Evolutionary conservation across 2,329 filamentous ascomycete genomes (phyloP), one percentile per base, ranked within the genome.

Genomic region (Trichophyton simii): DNA sequence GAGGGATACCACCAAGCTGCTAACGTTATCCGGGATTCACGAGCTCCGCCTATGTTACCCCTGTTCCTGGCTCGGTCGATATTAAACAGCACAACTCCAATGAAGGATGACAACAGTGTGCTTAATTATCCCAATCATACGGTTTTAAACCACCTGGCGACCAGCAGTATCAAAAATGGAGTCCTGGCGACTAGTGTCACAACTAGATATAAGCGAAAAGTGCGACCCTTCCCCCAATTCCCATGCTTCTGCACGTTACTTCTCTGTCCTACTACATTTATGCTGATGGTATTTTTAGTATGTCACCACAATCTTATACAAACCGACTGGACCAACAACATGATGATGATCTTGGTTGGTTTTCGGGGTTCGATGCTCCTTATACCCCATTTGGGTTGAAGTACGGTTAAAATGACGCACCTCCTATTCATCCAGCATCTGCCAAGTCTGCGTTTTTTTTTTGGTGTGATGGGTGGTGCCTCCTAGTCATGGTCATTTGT

Each of bases 81-180:
- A 63, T 77, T 99, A 66, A 99, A 99, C 73, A 89, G 89, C 57
- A 87, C 86, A 1, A 91, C 89, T 28, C 86, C 92, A 5, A 90
- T 96, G 81, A 97, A 97, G 78, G 94, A 99, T 72, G 94, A 99
- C 75, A 96, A 92, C 74, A 96, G 91, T 75, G 94, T 99, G 64
- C 78, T 99, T 65, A 94, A 90, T 67, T 92, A 96, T 82, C 94
- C 94, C 13, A 99, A 97, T 69, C 92, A 99, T 71, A 96, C 94
- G 0, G 90, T 97, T 36, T 78, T 99, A 65, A 99, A 99, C 67
- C 94, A 99, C 73, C 79, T 99, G 67, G 92, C 92, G 57, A 99
- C 94, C 2, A 97, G 92, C 75, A 96, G 91, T 73, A 99, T 99
- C 75, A 96, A 96, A 78, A 91, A 96, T 67, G 91, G 92, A 65